Evolutionary conservation across 169 alveolate species (phyloP).

Genomic region (Eimeria zaria): DNA sequence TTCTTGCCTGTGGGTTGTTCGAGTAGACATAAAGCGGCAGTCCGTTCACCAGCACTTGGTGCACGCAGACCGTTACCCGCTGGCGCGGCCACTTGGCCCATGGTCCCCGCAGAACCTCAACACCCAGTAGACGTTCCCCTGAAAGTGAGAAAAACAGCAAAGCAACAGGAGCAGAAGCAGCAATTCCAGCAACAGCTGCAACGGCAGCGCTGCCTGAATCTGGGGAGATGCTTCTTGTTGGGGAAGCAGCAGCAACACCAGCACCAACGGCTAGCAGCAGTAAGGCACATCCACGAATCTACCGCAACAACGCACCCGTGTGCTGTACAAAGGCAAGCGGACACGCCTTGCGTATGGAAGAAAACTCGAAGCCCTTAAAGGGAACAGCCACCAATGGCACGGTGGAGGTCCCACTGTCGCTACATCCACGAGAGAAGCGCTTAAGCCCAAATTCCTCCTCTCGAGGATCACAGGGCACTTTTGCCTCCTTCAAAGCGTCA

Average conservation of each 20-base stretch:
- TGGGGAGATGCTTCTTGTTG: too few species aligned
- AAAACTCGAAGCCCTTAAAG: slow-evolving; percentile 32
- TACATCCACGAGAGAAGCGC: slow-evolving; percentile 30
- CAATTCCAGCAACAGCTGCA: neutral
- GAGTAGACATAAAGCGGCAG: slow-evolving; percentile 60
- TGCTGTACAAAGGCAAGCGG: slow-evolving; percentile 54
- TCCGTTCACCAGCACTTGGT: slow-evolving; percentile 59
- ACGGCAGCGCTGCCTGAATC: neutral
- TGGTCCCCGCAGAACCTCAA: slow-evolving; percentile 43
- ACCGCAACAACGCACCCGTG: slow-evolving; percentile 39
- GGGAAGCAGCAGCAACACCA: neutral
- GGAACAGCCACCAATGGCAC: slow-evolving; percentile 36
- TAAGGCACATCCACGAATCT: too few species aligned
- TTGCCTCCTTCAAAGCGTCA: neutral
- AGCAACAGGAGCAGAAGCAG: neutral
- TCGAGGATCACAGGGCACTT: neutral
- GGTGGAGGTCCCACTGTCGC: neutral
- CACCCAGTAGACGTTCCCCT: slow-evolving; percentile 49
- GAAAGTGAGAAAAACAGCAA: neutral
- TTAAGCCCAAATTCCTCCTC: neutral
- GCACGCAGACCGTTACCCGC: slow-evolving; percentile 43
- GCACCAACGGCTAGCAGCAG: neutral
- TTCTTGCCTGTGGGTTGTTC: slow-evolving; percentile 58
- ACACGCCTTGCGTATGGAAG: slow-evolving; percentile 57
- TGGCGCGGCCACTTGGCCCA: slow-evolving; percentile 60